Percentiles rank a stretch among this genome's conserved stretches.
Conservation (phyloP, 495 filamentous ascomycete genomes). For the Cercophora newfieldiana region DNA sequence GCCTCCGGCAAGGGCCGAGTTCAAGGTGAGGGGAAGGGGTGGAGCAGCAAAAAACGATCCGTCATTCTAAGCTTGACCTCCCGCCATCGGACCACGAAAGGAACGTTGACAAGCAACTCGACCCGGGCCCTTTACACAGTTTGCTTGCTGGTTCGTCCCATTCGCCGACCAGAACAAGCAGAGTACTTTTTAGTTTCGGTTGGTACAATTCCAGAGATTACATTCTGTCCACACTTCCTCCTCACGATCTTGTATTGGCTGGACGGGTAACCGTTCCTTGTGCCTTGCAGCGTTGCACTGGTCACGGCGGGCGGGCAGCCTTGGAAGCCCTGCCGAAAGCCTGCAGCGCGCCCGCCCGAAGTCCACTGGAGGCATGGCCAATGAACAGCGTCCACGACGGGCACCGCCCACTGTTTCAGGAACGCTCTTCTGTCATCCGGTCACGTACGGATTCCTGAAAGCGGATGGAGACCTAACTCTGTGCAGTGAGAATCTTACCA, state of each 20-base stretch:
- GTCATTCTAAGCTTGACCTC: not conserved
- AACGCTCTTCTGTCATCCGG: conserved; percentile 10
- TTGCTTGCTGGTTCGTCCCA: not conserved
- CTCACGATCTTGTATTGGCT: not conserved
- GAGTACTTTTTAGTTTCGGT: not conserved
- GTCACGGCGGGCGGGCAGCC: not conserved
- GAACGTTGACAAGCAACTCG: not conserved
- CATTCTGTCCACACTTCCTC: not conserved
- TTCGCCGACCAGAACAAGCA: not conserved
- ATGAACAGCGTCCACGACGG: conserved; percentile 12
- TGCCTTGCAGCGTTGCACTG: conserved; percentile 19
- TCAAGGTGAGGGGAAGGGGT: not conserved
- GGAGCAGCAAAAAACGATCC: not conserved
- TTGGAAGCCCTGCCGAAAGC: conserved; percentile 12
- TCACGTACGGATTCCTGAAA: conserved; percentile 1
- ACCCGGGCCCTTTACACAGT: not conserved
- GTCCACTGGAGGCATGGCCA: not conserved
- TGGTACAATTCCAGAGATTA: not conserved
- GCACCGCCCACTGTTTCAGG: conserved; percentile 16
- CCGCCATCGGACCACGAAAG: not conserved
- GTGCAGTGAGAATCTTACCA: not conserved
- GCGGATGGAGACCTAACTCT: not conserved
- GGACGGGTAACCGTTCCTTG: conserved; percentile 2
- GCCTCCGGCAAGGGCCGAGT: conserved; percentile 15
- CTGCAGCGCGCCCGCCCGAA: not conserved